phyloP scores from a whole-genome alignment of 1,139 yeast species.

The Hemisphaericaspora subhashii region DNA sequence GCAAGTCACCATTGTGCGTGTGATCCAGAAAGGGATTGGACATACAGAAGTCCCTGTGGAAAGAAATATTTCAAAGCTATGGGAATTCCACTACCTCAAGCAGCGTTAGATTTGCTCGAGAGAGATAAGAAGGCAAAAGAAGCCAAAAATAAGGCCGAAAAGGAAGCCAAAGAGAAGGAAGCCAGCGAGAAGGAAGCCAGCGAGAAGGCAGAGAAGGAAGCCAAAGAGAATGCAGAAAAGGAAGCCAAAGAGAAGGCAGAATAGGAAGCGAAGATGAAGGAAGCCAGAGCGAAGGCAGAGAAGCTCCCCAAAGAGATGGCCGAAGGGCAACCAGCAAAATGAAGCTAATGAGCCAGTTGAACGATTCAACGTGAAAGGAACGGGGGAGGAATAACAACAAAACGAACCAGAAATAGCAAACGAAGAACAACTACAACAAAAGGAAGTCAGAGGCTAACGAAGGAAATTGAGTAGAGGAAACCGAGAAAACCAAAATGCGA shows the following conservation, averaged over 20 bases:
- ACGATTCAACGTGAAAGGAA: no score
- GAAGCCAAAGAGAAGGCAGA: neutral
- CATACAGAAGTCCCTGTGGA: conserved; percentile 38
- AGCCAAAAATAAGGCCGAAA: neutral
- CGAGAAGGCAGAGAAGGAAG: neutral
- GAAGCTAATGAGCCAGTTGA: neutral
- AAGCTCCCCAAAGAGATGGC: neutral
- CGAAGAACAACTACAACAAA: no score
- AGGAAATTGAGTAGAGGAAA: no score
- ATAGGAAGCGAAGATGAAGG: no score
- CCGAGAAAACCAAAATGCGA: no score
- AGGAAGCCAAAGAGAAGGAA: neutral
- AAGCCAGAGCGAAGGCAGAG: neutral
- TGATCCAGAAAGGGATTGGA: conserved; percentile 50
- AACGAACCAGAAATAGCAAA: no score
- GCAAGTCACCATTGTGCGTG: conserved; percentile 49
- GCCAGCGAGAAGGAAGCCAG: neutral
- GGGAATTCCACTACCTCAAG: neutral
- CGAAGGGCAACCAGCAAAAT: no score
- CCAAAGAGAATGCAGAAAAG: neutral
- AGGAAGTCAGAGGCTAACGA: no score
- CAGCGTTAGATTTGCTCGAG: neutral
- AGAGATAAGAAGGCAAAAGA: neutral
- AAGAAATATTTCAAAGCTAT: neutral
- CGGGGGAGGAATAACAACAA: no score